Percentiles rank a stretch among this genome's conserved stretches.
phyloP scores from a whole-genome alignment of 2,329 filamentous ascomycete species.

The Cytospora mali region DNA sequence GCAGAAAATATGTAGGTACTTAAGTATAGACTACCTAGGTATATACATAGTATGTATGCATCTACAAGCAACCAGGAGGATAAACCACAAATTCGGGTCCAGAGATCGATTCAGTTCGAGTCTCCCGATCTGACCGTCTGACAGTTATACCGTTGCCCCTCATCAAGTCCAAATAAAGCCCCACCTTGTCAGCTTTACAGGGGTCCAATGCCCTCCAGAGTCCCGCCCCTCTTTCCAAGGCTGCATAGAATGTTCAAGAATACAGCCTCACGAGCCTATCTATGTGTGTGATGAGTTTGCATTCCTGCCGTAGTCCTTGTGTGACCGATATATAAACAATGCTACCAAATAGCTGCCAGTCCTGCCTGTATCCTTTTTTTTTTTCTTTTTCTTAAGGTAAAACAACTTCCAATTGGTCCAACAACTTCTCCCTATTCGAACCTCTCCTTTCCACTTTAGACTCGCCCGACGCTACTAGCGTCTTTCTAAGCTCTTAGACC shows the following conservation, averaged over 20 bases:
- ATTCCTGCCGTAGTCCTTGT: conserved; percentile 3
- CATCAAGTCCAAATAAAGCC: background rate
- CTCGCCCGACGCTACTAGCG: background rate
- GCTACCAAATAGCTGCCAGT: background rate
- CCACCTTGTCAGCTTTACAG: conserved; percentile 6
- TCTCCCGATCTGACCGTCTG: background rate
- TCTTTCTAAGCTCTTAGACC: too few species aligned
- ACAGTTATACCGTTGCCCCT: background rate
- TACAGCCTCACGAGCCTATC: conserved; percentile 20
- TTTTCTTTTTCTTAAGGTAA: background rate
- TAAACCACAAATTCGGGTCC: background rate
- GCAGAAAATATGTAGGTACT: background rate
- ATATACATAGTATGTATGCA: background rate
- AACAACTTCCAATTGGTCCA: background rate
- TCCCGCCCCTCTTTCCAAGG: conserved; percentile 22
- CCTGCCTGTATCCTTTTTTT: too few species aligned
- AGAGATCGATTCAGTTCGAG: background rate
- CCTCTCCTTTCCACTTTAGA: background rate
- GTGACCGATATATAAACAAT: conserved; percentile 11
- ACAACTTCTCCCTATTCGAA: background rate
- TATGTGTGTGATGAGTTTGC: conserved; percentile 31
- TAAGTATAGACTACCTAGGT: background rate
- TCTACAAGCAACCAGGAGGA: background rate
- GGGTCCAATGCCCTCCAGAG: conserved; percentile 12
- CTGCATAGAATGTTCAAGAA: conserved; percentile 28